phyloP scores from a whole-genome alignment of 2,329 filamentous ascomycete species.

The Xylaria sp. region DNA sequence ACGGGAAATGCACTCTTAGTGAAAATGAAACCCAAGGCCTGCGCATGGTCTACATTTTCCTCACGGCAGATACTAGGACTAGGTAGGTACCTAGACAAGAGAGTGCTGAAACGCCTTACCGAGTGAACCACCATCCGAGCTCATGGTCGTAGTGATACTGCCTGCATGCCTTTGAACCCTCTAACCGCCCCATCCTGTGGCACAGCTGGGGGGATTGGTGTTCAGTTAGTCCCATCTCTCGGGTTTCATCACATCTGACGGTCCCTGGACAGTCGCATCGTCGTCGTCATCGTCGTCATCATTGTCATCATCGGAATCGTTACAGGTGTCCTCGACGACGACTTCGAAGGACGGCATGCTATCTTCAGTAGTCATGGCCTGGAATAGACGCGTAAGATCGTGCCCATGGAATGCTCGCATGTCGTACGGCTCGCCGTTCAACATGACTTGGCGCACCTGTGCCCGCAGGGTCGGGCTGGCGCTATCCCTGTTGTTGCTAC shows the following conservation, averaged over 20 bases:
- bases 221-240: background rate
- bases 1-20: background rate
- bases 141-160: background rate
- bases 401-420: constrained; percentile 12
- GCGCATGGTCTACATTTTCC: background rate
- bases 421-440: constrained; percentile 18
- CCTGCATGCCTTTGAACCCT: background rate
- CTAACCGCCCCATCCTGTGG: background rate
- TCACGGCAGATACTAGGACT: background rate
- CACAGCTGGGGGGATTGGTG: background rate
- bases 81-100: background rate
- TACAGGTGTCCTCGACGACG: constrained; percentile 10
- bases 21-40: background rate
- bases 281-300: constrained; percentile 8
- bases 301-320: background rate
- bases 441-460: constrained; percentile 14
- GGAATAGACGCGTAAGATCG: constrained; percentile 16
- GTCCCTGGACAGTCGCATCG: background rate
- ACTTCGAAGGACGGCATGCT: constrained; percentile 20
- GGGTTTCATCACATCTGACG: background rate
- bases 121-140: background rate
- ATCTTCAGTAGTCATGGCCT: constrained; percentile 3
- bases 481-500: background rate
- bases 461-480: background rate
- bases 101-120: background rate